Percentiles rank a stretch among this genome's conserved stretches.
phyloP scores from a whole-genome alignment of 1,284 basidiomycete species.

The Ustilago trichophora region DNA sequence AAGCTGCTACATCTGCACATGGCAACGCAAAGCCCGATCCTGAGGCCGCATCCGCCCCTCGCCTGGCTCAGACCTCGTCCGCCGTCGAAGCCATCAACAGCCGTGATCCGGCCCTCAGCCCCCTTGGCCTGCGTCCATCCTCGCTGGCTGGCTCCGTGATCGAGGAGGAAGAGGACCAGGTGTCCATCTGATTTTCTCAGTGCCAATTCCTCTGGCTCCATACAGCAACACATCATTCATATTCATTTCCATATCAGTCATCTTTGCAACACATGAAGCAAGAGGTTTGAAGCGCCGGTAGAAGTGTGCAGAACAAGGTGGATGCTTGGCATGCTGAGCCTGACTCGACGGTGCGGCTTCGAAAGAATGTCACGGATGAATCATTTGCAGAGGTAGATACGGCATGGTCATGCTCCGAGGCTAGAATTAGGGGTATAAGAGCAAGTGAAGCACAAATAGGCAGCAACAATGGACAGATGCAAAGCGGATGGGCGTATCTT shows the following conservation, averaged over 20 bases:
- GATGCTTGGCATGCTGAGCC: too few species aligned
- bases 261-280: too few species aligned
- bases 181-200: slow-evolving; percentile 18
- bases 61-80: slow-evolving; percentile 20
- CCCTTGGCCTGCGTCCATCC: slow-evolving; percentile 18
- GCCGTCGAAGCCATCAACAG: slow-evolving; percentile 34
- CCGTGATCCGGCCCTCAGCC: slow-evolving; percentile 28
- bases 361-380: too few species aligned
- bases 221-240: too few species aligned
- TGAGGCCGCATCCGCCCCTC: slow-evolving; percentile 17
- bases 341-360: too few species aligned
- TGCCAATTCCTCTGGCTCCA: too few species aligned
- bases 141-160: slow-evolving; percentile 40
- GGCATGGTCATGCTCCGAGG: too few species aligned
- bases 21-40: slow-evolving; percentile 23
- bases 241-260: too few species aligned
- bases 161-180: slow-evolving; percentile 34
- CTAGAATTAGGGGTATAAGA: slow-evolving; percentile 12
- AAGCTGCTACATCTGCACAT: slow-evolving; percentile 3
- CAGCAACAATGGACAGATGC: too few species aligned
- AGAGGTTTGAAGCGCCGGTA: too few species aligned
- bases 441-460: background rate
- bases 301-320: too few species aligned
- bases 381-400: background rate
- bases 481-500: too few species aligned